These are phyloP conservation scores for Ambrosiella beaveri DNA, from an alignment of 2,329 filamentous ascomycete genomes.

Conservation along the genomic window DNA sequence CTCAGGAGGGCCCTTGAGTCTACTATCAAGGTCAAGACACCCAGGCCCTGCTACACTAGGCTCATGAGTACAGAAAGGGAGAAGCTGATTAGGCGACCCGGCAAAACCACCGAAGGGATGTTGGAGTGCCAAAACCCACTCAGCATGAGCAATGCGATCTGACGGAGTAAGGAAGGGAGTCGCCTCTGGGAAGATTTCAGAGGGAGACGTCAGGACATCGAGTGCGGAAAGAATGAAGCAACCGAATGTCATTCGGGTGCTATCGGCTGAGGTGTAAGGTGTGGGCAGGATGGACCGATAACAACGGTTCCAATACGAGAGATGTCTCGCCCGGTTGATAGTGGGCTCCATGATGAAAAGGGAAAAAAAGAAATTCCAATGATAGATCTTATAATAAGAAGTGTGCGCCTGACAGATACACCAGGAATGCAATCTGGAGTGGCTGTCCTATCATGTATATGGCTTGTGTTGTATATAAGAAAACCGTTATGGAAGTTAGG, in stretches of 20 bases:
- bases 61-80: conserved; percentile 19
- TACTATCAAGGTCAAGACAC: neutral
- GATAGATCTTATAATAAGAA: neutral
- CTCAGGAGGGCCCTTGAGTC: neutral
- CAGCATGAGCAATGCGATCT: conserved; percentile 30
- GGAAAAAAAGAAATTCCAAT: neutral
- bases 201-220: conserved; percentile 55
- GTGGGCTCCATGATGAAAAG: conserved; percentile 10
- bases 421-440: too few relatives aligned
- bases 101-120: conserved; percentile 77
- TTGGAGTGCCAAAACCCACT: conserved; percentile 78
- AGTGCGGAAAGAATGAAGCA: conserved; percentile 80
- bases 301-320: conserved; percentile 87
- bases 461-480: too few relatives aligned
- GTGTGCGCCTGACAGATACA: neutral
- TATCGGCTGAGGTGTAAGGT: conserved; percentile 75
- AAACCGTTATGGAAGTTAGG: too few relatives aligned
- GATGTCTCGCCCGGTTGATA: conserved; percentile 48
- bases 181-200: conserved; percentile 21
- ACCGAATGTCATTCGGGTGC: conserved; percentile 73
- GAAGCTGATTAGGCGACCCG: conserved; percentile 55
- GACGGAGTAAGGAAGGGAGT: conserved; percentile 30
- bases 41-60: neutral
- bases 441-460: too few relatives aligned
- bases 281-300: conserved; percentile 64